Evolutionary conservation across 306 rosid species (phyloP).

Genomic region (Medicago ruthenica): DNA sequence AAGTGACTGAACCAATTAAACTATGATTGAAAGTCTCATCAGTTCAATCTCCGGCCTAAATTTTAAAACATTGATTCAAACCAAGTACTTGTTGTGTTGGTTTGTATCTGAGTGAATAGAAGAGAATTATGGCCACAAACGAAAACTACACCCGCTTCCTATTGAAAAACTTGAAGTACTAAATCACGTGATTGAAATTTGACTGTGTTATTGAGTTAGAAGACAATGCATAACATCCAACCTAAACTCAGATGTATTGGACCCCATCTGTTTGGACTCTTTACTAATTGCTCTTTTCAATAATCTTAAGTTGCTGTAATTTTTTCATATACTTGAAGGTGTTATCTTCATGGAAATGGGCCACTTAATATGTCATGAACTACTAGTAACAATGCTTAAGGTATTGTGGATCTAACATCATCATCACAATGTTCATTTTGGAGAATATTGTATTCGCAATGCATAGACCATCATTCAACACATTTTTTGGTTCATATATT

Average conservation of each 20-base stretch:
- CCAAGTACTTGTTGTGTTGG: not conserved
- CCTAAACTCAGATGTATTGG: conserved; percentile 42
- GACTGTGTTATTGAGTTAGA: conserved; percentile 44
- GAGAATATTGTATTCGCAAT: not conserved
- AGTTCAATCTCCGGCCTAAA: too few species aligned
- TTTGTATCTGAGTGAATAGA: conserved; percentile 6
- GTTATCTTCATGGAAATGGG: conserved; percentile 20
- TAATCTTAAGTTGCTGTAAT: not conserved
- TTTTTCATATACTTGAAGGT: not conserved
- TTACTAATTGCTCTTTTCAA: conserved; percentile 26
- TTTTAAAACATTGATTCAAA: too few species aligned
- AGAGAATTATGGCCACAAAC: conserved; percentile 1
- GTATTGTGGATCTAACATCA: conserved; percentile 43
- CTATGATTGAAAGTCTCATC: too few species aligned
- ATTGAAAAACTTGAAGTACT: conserved; percentile 37
- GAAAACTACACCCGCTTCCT: conserved; percentile 12
- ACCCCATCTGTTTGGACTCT: conserved; percentile 59
- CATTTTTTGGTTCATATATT: conserved; percentile 10
- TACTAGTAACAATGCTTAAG: conserved; percentile 30
- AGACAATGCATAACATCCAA: conserved; percentile 48
- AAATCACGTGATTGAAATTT: conserved; percentile 50
- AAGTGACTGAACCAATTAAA: too few species aligned
- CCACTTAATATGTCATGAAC: conserved; percentile 6
- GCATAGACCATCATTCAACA: not conserved
- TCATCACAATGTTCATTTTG: conserved; percentile 38